Percentiles rank a stretch among this genome's conserved stretches.
These are phyloP conservation scores for Cytidiella melzeri DNA, from an alignment of 768 basidiomycete species.

Conservation along the genomic window DNA sequence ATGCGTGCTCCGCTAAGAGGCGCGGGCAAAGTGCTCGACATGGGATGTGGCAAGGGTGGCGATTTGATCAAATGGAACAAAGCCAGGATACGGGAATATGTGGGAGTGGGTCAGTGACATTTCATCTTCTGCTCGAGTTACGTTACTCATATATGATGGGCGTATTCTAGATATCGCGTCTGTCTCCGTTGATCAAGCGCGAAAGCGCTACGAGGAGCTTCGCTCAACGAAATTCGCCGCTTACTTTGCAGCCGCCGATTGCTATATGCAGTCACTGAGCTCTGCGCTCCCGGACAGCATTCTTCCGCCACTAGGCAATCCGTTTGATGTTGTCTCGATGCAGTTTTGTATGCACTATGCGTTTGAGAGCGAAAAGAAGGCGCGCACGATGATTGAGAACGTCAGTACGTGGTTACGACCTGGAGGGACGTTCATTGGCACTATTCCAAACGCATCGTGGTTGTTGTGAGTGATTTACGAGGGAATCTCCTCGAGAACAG, in stretches of 20 bases:
- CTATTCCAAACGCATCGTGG: slow-evolving; percentile 84
- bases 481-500: background rate
- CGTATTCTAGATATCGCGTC: slow-evolving; percentile 70
- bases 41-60: slow-evolving; percentile 99
- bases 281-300: slow-evolving; percentile 58
- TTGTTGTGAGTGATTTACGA: slow-evolving; percentile 56
- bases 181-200: slow-evolving; percentile 87
- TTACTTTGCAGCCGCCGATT: slow-evolving; percentile 81
- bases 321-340: slow-evolving; percentile 95
- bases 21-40: slow-evolving; percentile 82
- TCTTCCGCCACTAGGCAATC: slow-evolving; percentile 37
- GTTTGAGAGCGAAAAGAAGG: slow-evolving; percentile 86
- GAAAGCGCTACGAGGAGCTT: slow-evolving; percentile 51
- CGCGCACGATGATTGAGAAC: slow-evolving; percentile 88
- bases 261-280: slow-evolving; percentile 70
- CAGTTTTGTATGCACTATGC: slow-evolving; percentile 99
- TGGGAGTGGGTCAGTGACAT: slow-evolving; percentile 66
- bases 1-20: slow-evolving; percentile 15
- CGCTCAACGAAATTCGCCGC: slow-evolving; percentile 66
- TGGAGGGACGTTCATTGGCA: slow-evolving; percentile 95
- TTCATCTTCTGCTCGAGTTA: background rate
- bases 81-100: slow-evolving; percentile 71
- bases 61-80: slow-evolving; percentile 95
- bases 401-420: slow-evolving; percentile 71
- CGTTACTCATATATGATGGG: background rate